Percentiles rank a stretch among this genome's conserved stretches.
phyloP scores from a whole-genome alignment of 192 early-diverging fungal species.

The Coemansia javaensis region DNA sequence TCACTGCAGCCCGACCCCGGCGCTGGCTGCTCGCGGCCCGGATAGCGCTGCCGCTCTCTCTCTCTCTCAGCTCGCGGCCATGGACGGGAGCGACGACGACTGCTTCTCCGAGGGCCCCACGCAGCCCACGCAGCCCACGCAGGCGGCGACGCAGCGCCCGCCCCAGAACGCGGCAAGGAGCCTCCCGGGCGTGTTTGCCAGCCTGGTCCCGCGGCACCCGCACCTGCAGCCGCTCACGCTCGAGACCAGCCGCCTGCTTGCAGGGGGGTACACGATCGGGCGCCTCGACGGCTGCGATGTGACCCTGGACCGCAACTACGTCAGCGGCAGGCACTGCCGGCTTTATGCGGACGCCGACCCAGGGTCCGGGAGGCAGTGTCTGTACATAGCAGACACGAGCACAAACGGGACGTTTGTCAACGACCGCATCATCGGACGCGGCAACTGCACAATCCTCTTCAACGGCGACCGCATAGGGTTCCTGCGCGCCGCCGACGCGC shows the following conservation, averaged over 20 bases:
- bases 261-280: constrained; percentile 36
- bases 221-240: constrained; percentile 27
- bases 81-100: neutral
- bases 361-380: constrained; percentile 7
- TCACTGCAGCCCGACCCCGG: too few species aligned
- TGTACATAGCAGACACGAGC: constrained; percentile 37
- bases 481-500: constrained; percentile 8
- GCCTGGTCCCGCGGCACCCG: constrained; percentile 33
- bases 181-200: constrained; percentile 24
- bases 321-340: constrained; percentile 36
- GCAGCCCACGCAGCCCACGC: constrained; percentile 38
- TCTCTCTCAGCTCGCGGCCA: neutral
- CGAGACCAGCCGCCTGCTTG: constrained; percentile 19
- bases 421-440: constrained; percentile 31
- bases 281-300: constrained; percentile 27
- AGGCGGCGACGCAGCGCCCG: constrained; percentile 31
- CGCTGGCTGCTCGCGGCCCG: neutral
- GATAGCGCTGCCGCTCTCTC: neutral
- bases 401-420: constrained; percentile 49
- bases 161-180: constrained; percentile 6
- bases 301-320: constrained; percentile 20
- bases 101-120: constrained; percentile 8
- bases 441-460: constrained; percentile 43
- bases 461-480: constrained; percentile 43
- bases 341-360: constrained; percentile 29